Conservation (phyloP, 495 filamentous ascomycete species). For the Cryomyces minteri region DNA sequence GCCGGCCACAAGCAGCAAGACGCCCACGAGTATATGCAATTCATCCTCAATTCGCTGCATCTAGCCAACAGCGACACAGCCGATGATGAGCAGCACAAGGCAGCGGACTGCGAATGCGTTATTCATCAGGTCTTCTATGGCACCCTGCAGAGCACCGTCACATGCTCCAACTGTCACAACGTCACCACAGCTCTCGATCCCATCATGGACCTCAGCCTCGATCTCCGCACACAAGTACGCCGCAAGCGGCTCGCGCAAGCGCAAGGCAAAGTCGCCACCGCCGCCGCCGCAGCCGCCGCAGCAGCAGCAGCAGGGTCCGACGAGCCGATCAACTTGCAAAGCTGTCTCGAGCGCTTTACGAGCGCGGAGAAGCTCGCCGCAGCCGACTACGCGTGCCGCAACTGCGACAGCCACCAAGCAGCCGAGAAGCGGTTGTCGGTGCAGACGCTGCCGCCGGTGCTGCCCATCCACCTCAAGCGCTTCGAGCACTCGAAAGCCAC, state of each 20-base stretch:
- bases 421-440: constrained; percentile 68
- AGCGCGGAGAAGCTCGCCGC: constrained; percentile 47
- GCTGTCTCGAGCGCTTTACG: constrained; percentile 71
- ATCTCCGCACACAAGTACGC: constrained; percentile 45
- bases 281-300: constrained; percentile 6
- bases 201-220: constrained; percentile 71
- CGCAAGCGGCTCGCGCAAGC: constrained; percentile 25
- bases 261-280: constrained; percentile 8
- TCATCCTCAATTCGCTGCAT: constrained; percentile 74
- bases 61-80: constrained; percentile 36
- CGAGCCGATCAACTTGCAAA: constrained; percentile 27
- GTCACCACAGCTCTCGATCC: constrained; percentile 63
- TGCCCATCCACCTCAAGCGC: constrained; percentile 87
- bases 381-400: constrained; percentile 64
- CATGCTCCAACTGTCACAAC: constrained; percentile 65
- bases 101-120: constrained; percentile 59
- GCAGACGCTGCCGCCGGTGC: constrained; percentile 59
- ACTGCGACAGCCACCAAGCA: constrained; percentile 49
- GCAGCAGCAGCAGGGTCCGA: too few species aligned
- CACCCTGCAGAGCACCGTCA: constrained; percentile 68
- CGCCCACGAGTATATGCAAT: constrained; percentile 89
- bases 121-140: constrained; percentile 83
- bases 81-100: constrained; percentile 17
- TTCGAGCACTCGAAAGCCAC: constrained; percentile 57
- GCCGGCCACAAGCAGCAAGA: constrained; percentile 89